Evolutionary conservation across 306 rosid species (phyloP).

Genomic region (Canavalia gladiata): DNA sequence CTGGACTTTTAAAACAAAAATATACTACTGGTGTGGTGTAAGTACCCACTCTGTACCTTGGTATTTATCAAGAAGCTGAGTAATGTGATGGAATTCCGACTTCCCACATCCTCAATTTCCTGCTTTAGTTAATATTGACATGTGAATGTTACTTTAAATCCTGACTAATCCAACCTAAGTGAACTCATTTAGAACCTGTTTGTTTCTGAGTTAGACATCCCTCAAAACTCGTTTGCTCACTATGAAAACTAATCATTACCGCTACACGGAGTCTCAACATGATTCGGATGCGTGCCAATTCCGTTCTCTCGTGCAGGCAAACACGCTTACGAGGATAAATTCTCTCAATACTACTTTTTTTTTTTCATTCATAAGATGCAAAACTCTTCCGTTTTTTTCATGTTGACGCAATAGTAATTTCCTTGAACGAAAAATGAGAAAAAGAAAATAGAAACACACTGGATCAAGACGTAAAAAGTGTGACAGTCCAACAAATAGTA

Average conservation of each 20-base stretch:
- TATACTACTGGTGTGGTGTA: not conserved
- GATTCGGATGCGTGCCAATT: too few species aligned
- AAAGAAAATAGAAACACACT: too few species aligned
- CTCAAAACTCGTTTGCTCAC: too few species aligned
- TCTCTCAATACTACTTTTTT: too few species aligned
- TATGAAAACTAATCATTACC: too few species aligned
- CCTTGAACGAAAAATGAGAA: not conserved
- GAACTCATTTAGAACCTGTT: too few species aligned
- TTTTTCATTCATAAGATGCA: too few species aligned
- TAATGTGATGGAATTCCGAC: not conserved
- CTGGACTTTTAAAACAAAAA: not conserved
- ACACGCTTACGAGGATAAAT: too few species aligned
- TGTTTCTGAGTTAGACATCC: too few species aligned
- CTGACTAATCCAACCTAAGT: not conserved
- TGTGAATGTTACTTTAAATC: not conserved
- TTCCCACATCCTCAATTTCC: not conserved
- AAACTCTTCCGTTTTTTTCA: too few species aligned
- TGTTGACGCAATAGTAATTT: not conserved
- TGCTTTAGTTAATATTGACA: not conserved
- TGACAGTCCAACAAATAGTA: not conserved
- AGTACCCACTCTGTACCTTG: not conserved
- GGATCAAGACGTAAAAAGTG: not conserved
- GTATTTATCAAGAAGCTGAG: not conserved
- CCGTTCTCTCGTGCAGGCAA: too few species aligned
- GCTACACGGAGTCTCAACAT: too few species aligned